These are phyloP conservation scores for Pichia kudriavzevii DNA, from an alignment of 1,139 yeast species.

Conservation along the genomic window DNA sequence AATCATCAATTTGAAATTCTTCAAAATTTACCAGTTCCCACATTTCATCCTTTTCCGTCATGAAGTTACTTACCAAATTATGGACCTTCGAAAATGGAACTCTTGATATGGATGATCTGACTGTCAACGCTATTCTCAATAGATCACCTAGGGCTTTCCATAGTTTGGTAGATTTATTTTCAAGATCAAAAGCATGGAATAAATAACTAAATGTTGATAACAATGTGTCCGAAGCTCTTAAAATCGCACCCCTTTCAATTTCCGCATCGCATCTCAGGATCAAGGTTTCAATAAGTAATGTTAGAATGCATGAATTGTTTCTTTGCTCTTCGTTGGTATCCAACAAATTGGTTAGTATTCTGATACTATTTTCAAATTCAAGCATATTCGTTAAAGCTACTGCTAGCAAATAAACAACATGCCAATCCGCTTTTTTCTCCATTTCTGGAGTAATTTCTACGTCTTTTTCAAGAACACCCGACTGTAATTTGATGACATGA, in stretches of 20 bases:
- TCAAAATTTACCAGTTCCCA: conserved; percentile 4
- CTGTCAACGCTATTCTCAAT: conserved; percentile 36
- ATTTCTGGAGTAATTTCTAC: conserved; percentile 12
- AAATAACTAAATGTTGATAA: conserved; percentile 46
- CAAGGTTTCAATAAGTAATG: conserved; percentile 51
- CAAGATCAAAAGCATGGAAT: conserved; percentile 32
- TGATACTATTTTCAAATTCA: conserved; percentile 37
- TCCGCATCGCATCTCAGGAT: conserved; percentile 48
- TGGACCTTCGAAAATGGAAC: conserved; percentile 32
- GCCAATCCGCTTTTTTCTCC: conserved; percentile 33
- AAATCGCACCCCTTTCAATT: conserved; percentile 55
- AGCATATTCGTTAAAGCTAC: conserved; percentile 45
- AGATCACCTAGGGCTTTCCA: conserved; percentile 53
- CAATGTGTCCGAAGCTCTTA: conserved; percentile 41
- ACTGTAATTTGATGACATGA: conserved; percentile 50
- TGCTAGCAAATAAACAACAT: conserved; percentile 62
- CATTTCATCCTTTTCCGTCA: conserved; percentile 3
- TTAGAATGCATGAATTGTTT: conserved; percentile 47
- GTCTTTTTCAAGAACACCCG: conserved; percentile 26
- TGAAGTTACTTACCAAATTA: background rate
- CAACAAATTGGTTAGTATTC: conserved; percentile 36
- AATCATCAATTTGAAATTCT: background rate
- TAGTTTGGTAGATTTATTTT: conserved; percentile 38
- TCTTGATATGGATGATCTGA: conserved; percentile 34
- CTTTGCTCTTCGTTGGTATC: conserved; percentile 31